Percentiles rank a stretch among this genome's conserved stretches.
phyloP scores from a whole-genome alignment of 1,284 basidiomycete genomes.

The Cryptococcus neoformans region DNA sequence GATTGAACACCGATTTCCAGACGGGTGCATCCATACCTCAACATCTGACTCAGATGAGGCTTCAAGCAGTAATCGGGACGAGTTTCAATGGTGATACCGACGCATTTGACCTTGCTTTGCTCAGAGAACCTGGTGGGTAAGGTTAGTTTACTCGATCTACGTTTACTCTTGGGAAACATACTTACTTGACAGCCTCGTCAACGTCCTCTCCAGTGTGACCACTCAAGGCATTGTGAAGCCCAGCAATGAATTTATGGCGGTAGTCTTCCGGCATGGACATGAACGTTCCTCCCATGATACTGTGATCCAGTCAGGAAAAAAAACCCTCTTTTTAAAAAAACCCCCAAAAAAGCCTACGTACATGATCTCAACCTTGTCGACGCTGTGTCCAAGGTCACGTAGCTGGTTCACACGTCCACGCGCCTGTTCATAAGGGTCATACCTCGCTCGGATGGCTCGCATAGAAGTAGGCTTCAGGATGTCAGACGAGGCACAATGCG shows the following conservation, averaged over 20 bases:
- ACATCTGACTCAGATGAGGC: slow-evolving; percentile 97
- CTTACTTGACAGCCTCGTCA: slow-evolving; percentile 90
- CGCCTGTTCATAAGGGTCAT: slow-evolving; percentile 99
- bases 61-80: slow-evolving; percentile 97
- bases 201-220: slow-evolving; percentile 91
- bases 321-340: neutral
- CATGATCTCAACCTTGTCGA: slow-evolving; percentile 99
- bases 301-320: slow-evolving; percentile 9
- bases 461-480: slow-evolving; percentile 82
- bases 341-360: slow-evolving; percentile 18
- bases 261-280: slow-evolving; percentile 99
- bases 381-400: slow-evolving; percentile 89
- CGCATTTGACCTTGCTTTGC: slow-evolving; percentile 95
- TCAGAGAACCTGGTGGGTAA: slow-evolving; percentile 71
- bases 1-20: slow-evolving; percentile 99
- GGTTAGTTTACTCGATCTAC: neutral
- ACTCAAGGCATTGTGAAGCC: slow-evolving; percentile 94
- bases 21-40: slow-evolving; percentile 96
- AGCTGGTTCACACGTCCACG: slow-evolving; percentile 93
- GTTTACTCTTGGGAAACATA: neutral
- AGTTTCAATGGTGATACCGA: slow-evolving; percentile 99
- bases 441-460: slow-evolving; percentile 96
- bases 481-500: neutral
- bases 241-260: slow-evolving; percentile 87
- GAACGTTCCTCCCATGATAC: slow-evolving; percentile 97